These are phyloP conservation scores for Laburnicola sp. DNA, from an alignment of 2,329 filamentous ascomycete species.

Conservation along the genomic window DNA sequence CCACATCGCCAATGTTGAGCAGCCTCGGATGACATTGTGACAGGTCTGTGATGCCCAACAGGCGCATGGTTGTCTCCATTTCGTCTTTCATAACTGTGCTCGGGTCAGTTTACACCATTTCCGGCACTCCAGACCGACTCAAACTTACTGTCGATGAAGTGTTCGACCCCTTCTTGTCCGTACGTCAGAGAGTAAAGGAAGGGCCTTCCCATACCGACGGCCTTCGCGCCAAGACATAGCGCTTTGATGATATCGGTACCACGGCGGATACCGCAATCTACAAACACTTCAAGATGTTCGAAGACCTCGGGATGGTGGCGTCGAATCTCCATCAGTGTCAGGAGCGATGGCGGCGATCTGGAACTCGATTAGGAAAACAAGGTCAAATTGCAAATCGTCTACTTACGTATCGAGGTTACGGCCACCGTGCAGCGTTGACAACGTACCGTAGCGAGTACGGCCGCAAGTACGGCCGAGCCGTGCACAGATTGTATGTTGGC, in stretches of 20 bases:
- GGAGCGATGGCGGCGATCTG: constrained; percentile 56
- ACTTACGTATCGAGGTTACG: constrained; percentile 49
- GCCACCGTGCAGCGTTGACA: too few relatives aligned
- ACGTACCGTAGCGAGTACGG: too few relatives aligned
- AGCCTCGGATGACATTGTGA: constrained; percentile 61
- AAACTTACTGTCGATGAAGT: constrained; percentile 23
- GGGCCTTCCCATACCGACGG: constrained; percentile 63
- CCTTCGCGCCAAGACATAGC: constrained; percentile 65
- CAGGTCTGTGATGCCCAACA: constrained; percentile 63
- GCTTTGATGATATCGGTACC: constrained; percentile 71
- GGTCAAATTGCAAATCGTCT: background rate
- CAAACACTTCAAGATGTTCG: constrained; percentile 61
- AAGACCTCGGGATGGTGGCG: constrained; percentile 64
- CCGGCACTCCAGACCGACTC: background rate
- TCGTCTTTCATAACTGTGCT: constrained; percentile 21
- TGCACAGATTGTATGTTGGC: too few relatives aligned
- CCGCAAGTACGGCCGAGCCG: too few relatives aligned
- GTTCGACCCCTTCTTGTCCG: constrained; percentile 56
- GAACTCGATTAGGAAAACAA: background rate
- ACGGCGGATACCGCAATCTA: constrained; percentile 67
- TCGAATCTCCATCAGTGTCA: constrained; percentile 66
- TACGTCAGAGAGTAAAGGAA: constrained; percentile 65
- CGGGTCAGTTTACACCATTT: background rate
- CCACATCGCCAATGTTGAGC: constrained; percentile 47
- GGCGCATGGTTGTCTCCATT: constrained; percentile 55